Evolutionary conservation across 805 yeast genomes (phyloP).

Genomic region (Candida pseudofarinosa): DNA sequence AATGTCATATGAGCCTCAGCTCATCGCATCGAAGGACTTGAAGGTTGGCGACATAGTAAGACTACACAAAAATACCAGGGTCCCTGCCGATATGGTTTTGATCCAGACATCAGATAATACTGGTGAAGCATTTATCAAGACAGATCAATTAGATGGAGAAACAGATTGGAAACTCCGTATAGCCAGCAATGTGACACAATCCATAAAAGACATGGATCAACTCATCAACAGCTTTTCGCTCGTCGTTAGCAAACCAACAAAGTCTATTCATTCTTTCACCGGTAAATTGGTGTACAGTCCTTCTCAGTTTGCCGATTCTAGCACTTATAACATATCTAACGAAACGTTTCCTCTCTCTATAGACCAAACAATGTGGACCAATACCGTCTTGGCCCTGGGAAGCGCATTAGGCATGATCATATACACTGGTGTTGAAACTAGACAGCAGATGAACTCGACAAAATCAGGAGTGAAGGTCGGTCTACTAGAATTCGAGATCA

Average conservation of each 20-base stretch:
- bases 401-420: slow-evolving; percentile 82
- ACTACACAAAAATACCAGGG: slow-evolving; percentile 74
- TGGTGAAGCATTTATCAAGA: slow-evolving; percentile 91
- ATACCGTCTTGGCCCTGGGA: slow-evolving; percentile 94
- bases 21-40: slow-evolving; percentile 52
- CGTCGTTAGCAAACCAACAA: slow-evolving; percentile 81
- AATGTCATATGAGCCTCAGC: slow-evolving; percentile 21
- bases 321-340: slow-evolving; percentile 21
- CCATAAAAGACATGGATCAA: slow-evolving; percentile 41
- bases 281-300: slow-evolving; percentile 65
- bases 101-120: slow-evolving; percentile 74
- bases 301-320: slow-evolving; percentile 15
- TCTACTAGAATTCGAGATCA: slow-evolving; percentile 84
- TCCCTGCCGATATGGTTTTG: slow-evolving; percentile 91
- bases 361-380: slow-evolving; percentile 97
- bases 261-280: slow-evolving; percentile 73
- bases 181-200: slow-evolving; percentile 73
- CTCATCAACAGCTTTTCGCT: slow-evolving; percentile 46
- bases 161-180: slow-evolving; percentile 96
- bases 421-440: slow-evolving; percentile 89
- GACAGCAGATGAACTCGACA: slow-evolving; percentile 93
- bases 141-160: slow-evolving; percentile 98
- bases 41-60: slow-evolving; percentile 83
- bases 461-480: slow-evolving; percentile 85
- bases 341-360: slow-evolving; percentile 64